phyloP scores from a whole-genome alignment of 495 filamentous ascomycete species.

The Annulohypoxylon bovei region DNA sequence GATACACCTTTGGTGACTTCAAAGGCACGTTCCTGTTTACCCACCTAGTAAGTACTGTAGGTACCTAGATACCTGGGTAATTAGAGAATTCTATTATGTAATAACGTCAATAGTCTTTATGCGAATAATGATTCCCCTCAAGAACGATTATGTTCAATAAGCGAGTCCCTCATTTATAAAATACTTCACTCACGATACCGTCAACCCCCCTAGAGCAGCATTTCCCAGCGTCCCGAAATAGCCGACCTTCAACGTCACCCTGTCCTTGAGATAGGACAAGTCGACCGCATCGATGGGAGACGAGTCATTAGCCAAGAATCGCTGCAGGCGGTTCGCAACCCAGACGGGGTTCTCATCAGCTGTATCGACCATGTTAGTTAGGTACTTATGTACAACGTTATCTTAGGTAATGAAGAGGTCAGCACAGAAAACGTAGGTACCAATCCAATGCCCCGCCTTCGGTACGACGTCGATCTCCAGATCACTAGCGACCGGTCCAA shows the following conservation, averaged over 20 bases:
- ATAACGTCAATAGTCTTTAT: too few species aligned
- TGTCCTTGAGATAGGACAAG: constrained; percentile 4
- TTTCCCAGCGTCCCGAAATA: constrained; percentile 22
- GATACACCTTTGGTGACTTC: too few species aligned
- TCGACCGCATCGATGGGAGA: not conserved
- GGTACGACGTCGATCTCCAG: constrained; percentile 41
- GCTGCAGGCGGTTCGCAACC: constrained; percentile 32
- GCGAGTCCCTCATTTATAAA: too few species aligned
- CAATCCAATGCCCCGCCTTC: constrained; percentile 45
- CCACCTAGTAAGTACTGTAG: too few species aligned
- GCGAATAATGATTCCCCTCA: too few species aligned
- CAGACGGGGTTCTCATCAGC: constrained; percentile 44
- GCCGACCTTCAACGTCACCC: constrained; percentile 32
- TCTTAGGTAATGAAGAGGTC: too few species aligned
- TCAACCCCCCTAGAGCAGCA: constrained; percentile 21
- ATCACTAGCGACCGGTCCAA: constrained; percentile 16
- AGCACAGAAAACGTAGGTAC: constrained; percentile 36
- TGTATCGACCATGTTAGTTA: constrained; percentile 8
- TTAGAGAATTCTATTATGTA: too few species aligned
- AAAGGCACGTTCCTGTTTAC: too few species aligned
- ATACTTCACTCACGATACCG: constrained; percentile 1
- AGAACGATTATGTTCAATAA: too few species aligned
- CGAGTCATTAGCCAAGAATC: constrained; percentile 25
- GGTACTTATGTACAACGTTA: too few species aligned
- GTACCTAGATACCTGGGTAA: too few species aligned